Conservation (phyloP, 352 stramenopile genomes). For the Pythium aristosporum region DNA sequence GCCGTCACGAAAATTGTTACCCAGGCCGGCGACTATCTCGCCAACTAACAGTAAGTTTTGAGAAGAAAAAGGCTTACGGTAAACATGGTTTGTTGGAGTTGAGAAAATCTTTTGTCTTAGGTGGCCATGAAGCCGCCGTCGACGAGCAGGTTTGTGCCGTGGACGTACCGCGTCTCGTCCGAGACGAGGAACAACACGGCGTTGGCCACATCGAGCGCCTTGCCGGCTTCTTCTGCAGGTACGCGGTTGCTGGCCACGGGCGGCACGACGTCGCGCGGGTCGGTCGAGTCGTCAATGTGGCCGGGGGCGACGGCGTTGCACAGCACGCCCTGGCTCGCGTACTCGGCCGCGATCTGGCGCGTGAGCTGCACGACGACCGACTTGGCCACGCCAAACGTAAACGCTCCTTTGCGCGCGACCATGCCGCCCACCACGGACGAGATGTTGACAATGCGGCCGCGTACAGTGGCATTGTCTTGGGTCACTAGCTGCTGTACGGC, state of each 20-base stretch:
- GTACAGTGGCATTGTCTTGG: constrained; percentile 54
- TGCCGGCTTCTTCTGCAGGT: constrained; percentile 49
- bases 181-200: constrained; percentile 68
- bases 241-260: constrained; percentile 48
- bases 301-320: constrained; percentile 63
- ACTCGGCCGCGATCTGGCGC: constrained; percentile 59
- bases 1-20: background rate
- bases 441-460: constrained; percentile 65
- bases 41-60: background rate
- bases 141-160: constrained; percentile 63
- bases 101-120: constrained; percentile 14
- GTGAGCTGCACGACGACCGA: constrained; percentile 65
- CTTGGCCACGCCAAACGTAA: constrained; percentile 68
- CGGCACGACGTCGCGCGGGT: constrained; percentile 52
- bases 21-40: background rate
- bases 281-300: constrained; percentile 66
- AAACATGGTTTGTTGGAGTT: constrained; percentile 7
- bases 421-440: constrained; percentile 56
- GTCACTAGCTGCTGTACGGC: constrained; percentile 59
- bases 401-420: constrained; percentile 55
- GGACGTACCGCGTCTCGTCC: constrained; percentile 61
- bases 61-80: background rate
- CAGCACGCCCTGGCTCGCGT: constrained; percentile 53
- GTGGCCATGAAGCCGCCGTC: constrained; percentile 59
- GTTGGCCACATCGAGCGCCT: constrained; percentile 66